Base-by-base conservation (phyloP, 345 rosid genomes). In the Brassica carinata region DNA sequence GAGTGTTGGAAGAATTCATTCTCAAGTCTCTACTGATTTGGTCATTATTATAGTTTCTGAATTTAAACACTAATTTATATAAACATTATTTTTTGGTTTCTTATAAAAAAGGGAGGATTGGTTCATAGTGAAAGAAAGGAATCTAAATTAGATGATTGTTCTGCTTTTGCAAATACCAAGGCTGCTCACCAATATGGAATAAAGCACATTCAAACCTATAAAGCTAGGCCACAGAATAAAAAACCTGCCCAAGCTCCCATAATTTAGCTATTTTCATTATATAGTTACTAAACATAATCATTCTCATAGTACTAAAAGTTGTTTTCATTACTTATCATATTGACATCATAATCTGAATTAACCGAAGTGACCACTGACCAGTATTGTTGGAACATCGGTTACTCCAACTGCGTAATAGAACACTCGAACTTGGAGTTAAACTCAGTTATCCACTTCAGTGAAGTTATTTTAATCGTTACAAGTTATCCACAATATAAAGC, bases 91-190 rank as follows among this genome's bases (percentile, higher is more conserved):
- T 36, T 68, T 4, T 9, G 45, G 58, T 71, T 78, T 61, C 61
- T 34, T 78, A 53, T 59, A 63, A 33, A 18, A 71, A 64, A 34
- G 33, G 40, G n/a, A 17, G 63, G 86, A 84, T 73, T 85, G 90
- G 85, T 79, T 79, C 74, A 71, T 64, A 75, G 78, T 79, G 88
- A 84, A 88, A 84, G 94, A 84, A 90, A 90, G 87, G 92, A 89
- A 90, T 89, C 86, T 83, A 79, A 63, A 79, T 64, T 64, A 75
- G 77, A 81, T 81, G 80, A 81, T 81, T 85, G 76, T 66, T 83
- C 82, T 84, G 84, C 90, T 90, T 90, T 90, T 89, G 87, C 86
- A 78, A 86, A 83, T 85, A 85, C 89, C 90, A 84, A 90, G 82
- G 90, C 86, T 78, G 87, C 82, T 84, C 82, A 84, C 87, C 89